phyloP scores from a whole-genome alignment of 1,284 basidiomycete genomes.

The Dichomitus squalens region DNA sequence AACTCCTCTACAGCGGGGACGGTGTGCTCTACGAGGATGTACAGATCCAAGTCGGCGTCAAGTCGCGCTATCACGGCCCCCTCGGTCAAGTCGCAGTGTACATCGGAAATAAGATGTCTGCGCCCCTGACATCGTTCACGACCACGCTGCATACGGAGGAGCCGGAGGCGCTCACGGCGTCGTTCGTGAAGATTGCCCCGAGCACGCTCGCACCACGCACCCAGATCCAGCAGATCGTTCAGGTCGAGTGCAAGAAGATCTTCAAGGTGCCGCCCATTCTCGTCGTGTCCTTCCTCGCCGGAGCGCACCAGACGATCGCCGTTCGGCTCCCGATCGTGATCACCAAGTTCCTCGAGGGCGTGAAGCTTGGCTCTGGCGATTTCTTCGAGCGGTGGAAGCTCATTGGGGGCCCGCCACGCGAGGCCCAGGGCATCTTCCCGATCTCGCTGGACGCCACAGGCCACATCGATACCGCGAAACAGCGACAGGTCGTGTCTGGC shows the following conservation, averaged over 20 bases:
- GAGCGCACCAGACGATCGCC: slow-evolving; percentile 85
- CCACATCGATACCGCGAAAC: slow-evolving; percentile 73
- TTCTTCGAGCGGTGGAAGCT: slow-evolving; percentile 99
- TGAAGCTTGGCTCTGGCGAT: slow-evolving; percentile 78
- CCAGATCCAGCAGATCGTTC: slow-evolving; percentile 91
- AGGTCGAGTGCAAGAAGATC: slow-evolving; percentile 91
- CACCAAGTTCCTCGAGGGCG: slow-evolving; percentile 93
- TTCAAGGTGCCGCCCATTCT: slow-evolving; percentile 85
- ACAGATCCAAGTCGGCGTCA: slow-evolving; percentile 94
- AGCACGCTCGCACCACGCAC: slow-evolving; percentile 79
- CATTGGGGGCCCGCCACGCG: slow-evolving; percentile 92
- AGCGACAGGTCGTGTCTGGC: slow-evolving; percentile 79
- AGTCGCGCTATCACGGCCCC: slow-evolving; percentile 93
- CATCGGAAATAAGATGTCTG: slow-evolving; percentile 93
- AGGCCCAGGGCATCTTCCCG: slow-evolving; percentile 88
- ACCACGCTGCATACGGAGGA: slow-evolving; percentile 79
- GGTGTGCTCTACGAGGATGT: slow-evolving; percentile 96
- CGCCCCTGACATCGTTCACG: slow-evolving; percentile 87
- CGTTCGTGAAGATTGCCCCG: slow-evolving; percentile 89
- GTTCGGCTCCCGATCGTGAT: slow-evolving; percentile 86
- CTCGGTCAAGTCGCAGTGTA: slow-evolving; percentile 92
- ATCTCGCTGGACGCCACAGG: slow-evolving; percentile 70
- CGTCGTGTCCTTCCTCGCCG: slow-evolving; percentile 89
- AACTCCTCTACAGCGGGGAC: slow-evolving; percentile 79
- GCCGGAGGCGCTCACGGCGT: slow-evolving; percentile 73